phyloP scores from a whole-genome alignment of 257 asterid genomes.

The Capsicum baccatum region DNA sequence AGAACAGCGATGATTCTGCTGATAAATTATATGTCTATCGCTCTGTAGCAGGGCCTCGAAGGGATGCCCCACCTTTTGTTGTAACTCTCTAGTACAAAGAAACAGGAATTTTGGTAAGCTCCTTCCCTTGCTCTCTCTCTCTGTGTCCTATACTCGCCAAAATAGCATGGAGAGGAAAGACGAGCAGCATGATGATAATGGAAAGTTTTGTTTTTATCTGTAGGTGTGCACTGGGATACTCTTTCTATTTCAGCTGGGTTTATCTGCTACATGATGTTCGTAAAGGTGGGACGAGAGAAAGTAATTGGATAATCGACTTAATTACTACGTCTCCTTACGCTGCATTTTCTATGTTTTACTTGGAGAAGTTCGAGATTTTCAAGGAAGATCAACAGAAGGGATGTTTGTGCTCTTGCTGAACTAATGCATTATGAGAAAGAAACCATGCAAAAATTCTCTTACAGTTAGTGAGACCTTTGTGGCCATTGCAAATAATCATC shows the following conservation, averaged over 20 bases:
- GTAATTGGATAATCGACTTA: not conserved
- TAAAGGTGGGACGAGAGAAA: not conserved
- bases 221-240: not conserved
- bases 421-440: slow-evolving; percentile 19
- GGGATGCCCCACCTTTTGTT: slow-evolving; percentile 83
- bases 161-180: not conserved
- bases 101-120: not conserved
- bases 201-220: not conserved
- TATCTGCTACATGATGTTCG: slow-evolving; percentile 17
- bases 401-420: not conserved
- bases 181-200: not conserved
- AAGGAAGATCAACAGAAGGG: slow-evolving; percentile 22
- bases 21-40: slow-evolving; percentile 76
- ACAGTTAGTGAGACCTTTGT: slow-evolving; percentile 20
- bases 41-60: slow-evolving; percentile 79
- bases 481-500: not conserved
- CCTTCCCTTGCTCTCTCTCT: not conserved
- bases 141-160: not conserved
- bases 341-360: slow-evolving; percentile 9
- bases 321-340: not conserved
- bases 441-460: slow-evolving; percentile 17
- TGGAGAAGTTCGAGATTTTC: slow-evolving; percentile 5
- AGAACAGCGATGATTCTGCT: slow-evolving; percentile 51
- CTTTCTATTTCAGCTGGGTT: not conserved
- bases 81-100: slow-evolving; percentile 55